Base-by-base conservation (phyloP, 2,329 filamentous ascomycete genomes). In the Neonectria sp. region DNA sequence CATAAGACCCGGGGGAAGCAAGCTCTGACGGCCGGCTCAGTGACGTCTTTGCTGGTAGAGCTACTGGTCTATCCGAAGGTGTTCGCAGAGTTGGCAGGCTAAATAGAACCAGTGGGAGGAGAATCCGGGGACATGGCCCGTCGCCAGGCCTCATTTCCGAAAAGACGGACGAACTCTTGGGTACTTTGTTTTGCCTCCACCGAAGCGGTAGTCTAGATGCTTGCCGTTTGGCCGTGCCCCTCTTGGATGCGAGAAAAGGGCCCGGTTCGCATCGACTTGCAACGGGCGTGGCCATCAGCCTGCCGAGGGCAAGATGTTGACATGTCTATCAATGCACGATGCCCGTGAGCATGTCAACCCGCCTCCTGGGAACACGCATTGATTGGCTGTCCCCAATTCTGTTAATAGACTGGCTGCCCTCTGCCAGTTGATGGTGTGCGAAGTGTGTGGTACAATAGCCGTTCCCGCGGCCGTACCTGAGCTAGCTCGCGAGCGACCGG, bases 401-500 rank as follows among this genome's bases (percentile, higher is more conserved):
- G 40, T 43, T 43, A 21, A 43, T 43, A 37, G 35, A 40, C 7
- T 17, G 6, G 3, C 6, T 40, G 15, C 15, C 6, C 15, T 9
- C 6, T 40, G 15, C 15, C 6, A 40, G 6, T 17, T 17, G 35
- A 37, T 65, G n/a, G 62, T 55, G n/a, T 60, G 29, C 51, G 71
- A 73, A 71, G 35, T 17, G 35, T 37, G 17, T 43, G 17, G 40
- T 71, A 70, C 62, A 12, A 35, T 57, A n/a, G 25, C n/a, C 15
- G 3, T 3, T 12, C 24, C 60, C 35, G 24, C 24, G 17, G 17
- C 13, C 49, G 60, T 51, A 67, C 60, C 60, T 52, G 57, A 35
- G 45, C 27, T 57, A 45, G 25, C 55, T 43, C 56, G 53, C 48
- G 72, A 73, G 53, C 48, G 72, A 75, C 72, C 69, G 31, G 73